A percentile compares a stretch with the other conserved stretches of the same genome.
These are phyloP conservation scores for Pyronema domesticum DNA, from an alignment of 495 filamentous ascomycete species.

Conservation along the genomic window DNA sequence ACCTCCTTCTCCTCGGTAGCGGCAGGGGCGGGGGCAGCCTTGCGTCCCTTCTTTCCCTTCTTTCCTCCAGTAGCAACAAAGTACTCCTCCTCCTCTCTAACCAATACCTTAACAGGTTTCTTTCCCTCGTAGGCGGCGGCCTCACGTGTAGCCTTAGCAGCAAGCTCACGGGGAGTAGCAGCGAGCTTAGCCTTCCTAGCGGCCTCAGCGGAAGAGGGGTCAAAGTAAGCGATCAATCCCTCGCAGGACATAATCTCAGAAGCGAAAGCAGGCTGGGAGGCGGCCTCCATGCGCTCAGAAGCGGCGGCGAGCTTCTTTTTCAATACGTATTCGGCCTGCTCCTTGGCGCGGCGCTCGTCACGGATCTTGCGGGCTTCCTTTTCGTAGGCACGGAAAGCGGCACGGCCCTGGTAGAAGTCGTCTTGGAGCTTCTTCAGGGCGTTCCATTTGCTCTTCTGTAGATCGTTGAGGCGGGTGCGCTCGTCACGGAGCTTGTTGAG, in stretches of 20 bases:
- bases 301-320: slow-evolving; percentile 69
- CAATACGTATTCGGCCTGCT: slow-evolving; percentile 55
- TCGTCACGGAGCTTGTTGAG: slow-evolving; percentile 77
- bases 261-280: slow-evolving; percentile 68
- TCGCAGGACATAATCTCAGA: slow-evolving; percentile 80
- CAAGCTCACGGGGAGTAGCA: slow-evolving; percentile 44
- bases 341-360: slow-evolving; percentile 55
- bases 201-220: slow-evolving; percentile 53
- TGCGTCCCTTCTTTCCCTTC: slow-evolving; percentile 79
- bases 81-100: slow-evolving; percentile 82
- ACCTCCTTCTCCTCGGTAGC: slow-evolving; percentile 25
- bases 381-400: slow-evolving; percentile 64
- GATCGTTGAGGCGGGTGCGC: slow-evolving; percentile 56
- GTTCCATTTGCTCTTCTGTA: slow-evolving; percentile 68
- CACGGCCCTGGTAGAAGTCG: slow-evolving; percentile 56
- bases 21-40: slow-evolving; percentile 28
- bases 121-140: slow-evolving; percentile 52
- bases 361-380: slow-evolving; percentile 45
- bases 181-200: slow-evolving; percentile 47
- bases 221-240: slow-evolving; percentile 74
- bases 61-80: slow-evolving; percentile 64
- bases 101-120: slow-evolving; percentile 51
- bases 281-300: slow-evolving; percentile 67
- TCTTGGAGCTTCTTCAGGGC: slow-evolving; percentile 73
- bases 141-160: slow-evolving; percentile 60